Evolutionary conservation across 177 flowering plant genomes (phyloP).

Genomic region (Vitis hybrid): DNA sequence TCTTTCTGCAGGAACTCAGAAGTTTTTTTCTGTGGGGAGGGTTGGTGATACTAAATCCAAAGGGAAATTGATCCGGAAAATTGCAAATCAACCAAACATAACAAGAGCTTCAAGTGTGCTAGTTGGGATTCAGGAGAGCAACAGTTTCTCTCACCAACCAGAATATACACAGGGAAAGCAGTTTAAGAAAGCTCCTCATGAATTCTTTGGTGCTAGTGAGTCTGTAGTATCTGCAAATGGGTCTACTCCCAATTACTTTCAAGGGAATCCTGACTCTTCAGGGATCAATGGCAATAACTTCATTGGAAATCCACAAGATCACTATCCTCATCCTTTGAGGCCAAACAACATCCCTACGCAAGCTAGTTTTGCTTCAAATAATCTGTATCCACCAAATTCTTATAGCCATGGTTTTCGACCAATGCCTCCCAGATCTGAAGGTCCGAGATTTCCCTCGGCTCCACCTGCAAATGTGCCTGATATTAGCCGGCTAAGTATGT

Average conservation of each 20-base stretch:
- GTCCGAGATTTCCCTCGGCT: conserved; percentile 29
- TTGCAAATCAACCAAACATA: conserved; percentile 36
- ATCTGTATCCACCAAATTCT: conserved; percentile 35
- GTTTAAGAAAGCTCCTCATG: conserved; percentile 55
- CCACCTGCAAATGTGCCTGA: conserved; percentile 42
- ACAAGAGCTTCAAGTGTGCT: conserved; percentile 36
- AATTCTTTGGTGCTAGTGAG: conserved; percentile 43
- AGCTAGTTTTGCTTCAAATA: conserved; percentile 34
- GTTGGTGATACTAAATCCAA: conserved; percentile 36
- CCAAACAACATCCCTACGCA: conserved; percentile 36
- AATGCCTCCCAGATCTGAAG: conserved; percentile 40
- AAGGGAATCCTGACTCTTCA: conserved; percentile 35
- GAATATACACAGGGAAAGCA: conserved; percentile 38
- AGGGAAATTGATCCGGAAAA: conserved; percentile 41
- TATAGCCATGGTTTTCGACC: conserved; percentile 31
- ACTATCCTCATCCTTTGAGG: conserved; percentile 33
- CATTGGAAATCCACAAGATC: conserved; percentile 29
- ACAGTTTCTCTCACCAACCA: conserved; percentile 24
- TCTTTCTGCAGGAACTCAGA: conserved; percentile 31
- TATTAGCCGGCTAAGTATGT: conserved; percentile 44
- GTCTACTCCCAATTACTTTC: conserved; percentile 30
- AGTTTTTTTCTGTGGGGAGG: conserved; percentile 29
- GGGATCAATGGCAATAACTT: conserved; percentile 27
- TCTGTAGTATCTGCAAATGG: conserved; percentile 31
- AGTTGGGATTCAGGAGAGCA: conserved; percentile 30